These are phyloP conservation scores for Rhytidhysteron rufulum DNA, from an alignment of 2,329 filamentous ascomycete species.

Conservation along the genomic window DNA sequence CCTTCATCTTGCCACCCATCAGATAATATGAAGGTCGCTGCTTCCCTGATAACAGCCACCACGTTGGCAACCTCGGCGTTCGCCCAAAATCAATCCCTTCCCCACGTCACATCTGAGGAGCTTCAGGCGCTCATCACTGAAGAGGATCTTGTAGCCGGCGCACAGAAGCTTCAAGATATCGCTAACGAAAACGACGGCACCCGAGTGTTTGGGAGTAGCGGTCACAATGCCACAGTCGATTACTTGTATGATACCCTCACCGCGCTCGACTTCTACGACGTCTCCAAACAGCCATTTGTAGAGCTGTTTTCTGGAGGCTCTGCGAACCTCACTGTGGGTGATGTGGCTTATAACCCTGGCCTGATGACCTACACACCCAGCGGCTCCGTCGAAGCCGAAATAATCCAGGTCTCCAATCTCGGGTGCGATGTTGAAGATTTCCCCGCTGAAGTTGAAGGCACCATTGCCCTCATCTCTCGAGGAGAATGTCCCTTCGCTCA, in stretches of 20 bases:
- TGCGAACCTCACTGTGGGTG: constrained; percentile 18
- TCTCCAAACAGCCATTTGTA: constrained; percentile 30
- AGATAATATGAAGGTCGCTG: too few relatives aligned
- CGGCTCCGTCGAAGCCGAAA: constrained; percentile 20
- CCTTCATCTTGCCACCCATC: too few relatives aligned
- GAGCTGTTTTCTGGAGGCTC: constrained; percentile 19
- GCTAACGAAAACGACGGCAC: too few relatives aligned
- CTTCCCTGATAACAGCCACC: too few relatives aligned
- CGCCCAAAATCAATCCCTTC: too few relatives aligned
- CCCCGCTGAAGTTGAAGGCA: constrained; percentile 54
- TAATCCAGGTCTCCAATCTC: constrained; percentile 25
- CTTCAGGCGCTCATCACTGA: too few relatives aligned
- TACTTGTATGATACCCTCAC: constrained; percentile 31
- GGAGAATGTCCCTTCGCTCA: constrained; percentile 68
- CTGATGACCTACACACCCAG: constrained; percentile 18
- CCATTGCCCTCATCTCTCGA: constrained; percentile 67
- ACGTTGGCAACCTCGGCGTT: too few relatives aligned
- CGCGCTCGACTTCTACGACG: constrained; percentile 36
- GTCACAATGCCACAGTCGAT: constrained; percentile 38
- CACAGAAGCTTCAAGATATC: too few relatives aligned
- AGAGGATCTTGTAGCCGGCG: too few relatives aligned
- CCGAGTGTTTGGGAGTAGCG: constrained; percentile 33
- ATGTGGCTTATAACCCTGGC: constrained; percentile 3
- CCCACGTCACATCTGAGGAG: too few relatives aligned
- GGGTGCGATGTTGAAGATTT: constrained; percentile 53